Evolutionary conservation across 805 yeast species (phyloP), one percentile per base, ranked within the genome.

Genomic region (Zygotorulaspora sp.): DNA sequence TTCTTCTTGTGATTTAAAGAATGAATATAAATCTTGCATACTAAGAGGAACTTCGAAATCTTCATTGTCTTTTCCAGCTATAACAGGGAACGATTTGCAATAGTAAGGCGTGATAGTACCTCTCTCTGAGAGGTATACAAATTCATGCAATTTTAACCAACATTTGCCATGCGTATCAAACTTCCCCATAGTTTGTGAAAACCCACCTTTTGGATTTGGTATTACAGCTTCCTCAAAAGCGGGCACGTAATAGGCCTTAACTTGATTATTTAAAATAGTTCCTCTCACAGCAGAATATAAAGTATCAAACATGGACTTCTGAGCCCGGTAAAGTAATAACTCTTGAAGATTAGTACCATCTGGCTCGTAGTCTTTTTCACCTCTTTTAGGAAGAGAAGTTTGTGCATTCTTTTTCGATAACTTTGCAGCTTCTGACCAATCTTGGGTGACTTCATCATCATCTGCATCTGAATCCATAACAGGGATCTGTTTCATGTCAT

Each of bases 291-390:
- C 65, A 2, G 66, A 65, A 1, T 50, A 53, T 19, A 88, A 62
- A 0, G 94, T 89, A 3, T 66, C 63, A 53, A 75, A 86, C 95
- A 89, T 88, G 19, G 81, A 78, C 20, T 72, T 62, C 36, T 84
- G 66, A 8, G 90, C 77, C 17, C 66, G 67, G 8, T 65, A 62
- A 4, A 89, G 66, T 12, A 65, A 58, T 3, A 55, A 42, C 4
- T 51, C 56, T 55, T 84, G 92, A 5, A 66, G 54, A 5, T 52
- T 49, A 0, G 88, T 79, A 0, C 85, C 87, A 55, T 82, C 90
- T 0, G 94, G 95, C 43, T 79, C 95, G 48, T 78, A 83, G 48
- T 85, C 95, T 56, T 89, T 89, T 40, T 78, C 88, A 2, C 96
- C 95, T 43, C 90, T 65, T 47, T 78, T 82, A 2, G 89, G 89